Conservation (phyloP, 768 basidiomycete species). For the Paxillus rubicundulus region DNA sequence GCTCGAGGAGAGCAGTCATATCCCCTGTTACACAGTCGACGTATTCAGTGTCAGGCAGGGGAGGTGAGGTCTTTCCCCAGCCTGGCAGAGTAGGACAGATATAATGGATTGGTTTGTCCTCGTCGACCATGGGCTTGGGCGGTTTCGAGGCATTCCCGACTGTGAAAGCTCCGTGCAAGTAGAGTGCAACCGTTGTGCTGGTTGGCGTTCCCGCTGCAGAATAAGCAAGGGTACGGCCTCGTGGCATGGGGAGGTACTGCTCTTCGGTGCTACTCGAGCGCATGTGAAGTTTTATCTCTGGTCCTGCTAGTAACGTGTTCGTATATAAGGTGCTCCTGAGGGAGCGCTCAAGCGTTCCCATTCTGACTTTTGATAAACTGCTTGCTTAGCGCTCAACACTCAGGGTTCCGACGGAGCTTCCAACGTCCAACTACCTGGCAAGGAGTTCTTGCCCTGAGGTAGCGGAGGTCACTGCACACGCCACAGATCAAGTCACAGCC, state of each 20-base stretch:
- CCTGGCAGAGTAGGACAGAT: not conserved
- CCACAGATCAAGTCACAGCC: not conserved
- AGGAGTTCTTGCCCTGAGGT: not conserved
- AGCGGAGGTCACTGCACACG: not conserved
- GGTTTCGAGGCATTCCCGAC: not conserved
- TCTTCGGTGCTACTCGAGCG: conserved; percentile 27
- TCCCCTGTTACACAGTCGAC: not conserved
- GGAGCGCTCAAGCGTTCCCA: not conserved
- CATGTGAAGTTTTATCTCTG: conserved; percentile 13
- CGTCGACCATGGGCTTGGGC: not conserved
- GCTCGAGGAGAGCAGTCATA: not conserved
- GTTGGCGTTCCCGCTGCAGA: not conserved
- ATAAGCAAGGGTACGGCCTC: not conserved
- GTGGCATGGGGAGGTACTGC: conserved; percentile 33
- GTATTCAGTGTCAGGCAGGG: not conserved
- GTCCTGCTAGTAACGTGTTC: too few relatives aligned
- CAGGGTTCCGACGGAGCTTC: not conserved
- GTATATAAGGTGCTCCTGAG: not conserved
- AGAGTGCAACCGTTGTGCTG: not conserved
- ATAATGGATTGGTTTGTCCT: not conserved
- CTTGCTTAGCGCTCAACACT: not conserved
- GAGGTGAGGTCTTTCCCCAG: not conserved
- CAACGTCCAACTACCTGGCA: too few relatives aligned
- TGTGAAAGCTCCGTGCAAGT: not conserved
- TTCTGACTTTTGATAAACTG: too few relatives aligned